A percentile compares a stretch with the other conserved stretches of the same genome.
phyloP scores from a whole-genome alignment of 352 stramenopile species.

The Globisporangium camurandrum region DNA sequence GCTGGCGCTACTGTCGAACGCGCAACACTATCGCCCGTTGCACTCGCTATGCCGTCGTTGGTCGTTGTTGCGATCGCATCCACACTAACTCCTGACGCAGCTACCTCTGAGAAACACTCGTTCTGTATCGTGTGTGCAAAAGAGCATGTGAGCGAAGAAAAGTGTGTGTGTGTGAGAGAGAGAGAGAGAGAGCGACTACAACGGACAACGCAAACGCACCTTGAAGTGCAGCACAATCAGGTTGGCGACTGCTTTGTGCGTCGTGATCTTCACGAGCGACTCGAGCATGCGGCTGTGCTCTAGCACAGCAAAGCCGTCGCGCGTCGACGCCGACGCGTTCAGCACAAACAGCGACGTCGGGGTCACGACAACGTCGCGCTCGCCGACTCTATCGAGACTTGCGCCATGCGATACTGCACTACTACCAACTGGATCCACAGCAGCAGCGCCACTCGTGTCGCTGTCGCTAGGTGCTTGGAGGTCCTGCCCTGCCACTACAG shows the following conservation, averaged over 20 bases:
- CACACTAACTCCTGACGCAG: neutral
- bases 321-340: conserved; percentile 30
- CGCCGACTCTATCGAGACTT: conserved; percentile 25
- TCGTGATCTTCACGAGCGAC: conserved; percentile 46
- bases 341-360: conserved; percentile 36
- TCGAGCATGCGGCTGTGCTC: conserved; percentile 52
- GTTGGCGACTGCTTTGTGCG: conserved; percentile 46
- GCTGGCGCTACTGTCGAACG: neutral
- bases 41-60: too few species aligned
- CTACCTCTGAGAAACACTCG: conserved; percentile 4
- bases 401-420: neutral
- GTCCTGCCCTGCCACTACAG: neutral
- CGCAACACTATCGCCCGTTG: too few species aligned
- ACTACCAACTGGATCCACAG: neutral
- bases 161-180: too few species aligned
- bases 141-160: too few species aligned
- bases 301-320: conserved; percentile 41
- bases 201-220: conserved; percentile 18
- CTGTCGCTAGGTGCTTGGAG: too few species aligned
- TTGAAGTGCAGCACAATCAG: conserved; percentile 72
- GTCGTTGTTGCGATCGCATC: too few species aligned
- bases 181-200: neutral
- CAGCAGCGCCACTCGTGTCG: neutral
- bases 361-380: conserved; percentile 68
- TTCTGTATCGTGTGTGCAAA: too few species aligned